Conservation (phyloP, 257 asterid genomes). For the Lycium ferocissimum region DNA sequence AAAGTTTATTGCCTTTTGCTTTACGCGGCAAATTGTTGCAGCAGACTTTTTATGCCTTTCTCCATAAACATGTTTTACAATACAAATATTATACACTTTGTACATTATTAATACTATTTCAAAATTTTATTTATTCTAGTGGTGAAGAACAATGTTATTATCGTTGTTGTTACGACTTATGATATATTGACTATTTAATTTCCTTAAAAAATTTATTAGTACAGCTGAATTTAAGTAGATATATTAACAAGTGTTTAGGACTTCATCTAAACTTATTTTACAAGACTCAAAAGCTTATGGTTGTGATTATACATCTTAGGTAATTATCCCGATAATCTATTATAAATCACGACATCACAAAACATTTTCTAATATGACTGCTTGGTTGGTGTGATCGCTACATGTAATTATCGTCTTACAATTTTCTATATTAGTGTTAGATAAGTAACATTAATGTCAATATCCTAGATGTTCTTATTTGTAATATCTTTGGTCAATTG, state of each 20-base stretch:
- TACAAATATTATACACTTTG: background rate
- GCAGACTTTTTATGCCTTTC: background rate
- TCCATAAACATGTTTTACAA: background rate
- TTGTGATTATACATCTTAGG: background rate
- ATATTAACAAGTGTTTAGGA: no score
- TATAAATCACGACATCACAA: no score
- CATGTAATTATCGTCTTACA: background rate
- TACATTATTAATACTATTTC: background rate
- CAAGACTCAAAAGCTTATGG: background rate
- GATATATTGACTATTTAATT: no score
- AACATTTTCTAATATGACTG: background rate
- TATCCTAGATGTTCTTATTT: conserved; percentile 27
- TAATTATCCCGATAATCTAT: background rate
- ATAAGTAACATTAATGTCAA: background rate
- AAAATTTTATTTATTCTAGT: no score
- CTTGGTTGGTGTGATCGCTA: no score
- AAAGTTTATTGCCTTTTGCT: conserved; percentile 6
- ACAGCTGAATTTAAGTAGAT: no score
- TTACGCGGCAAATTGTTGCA: conserved; percentile 16
- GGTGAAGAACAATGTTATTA: no score
- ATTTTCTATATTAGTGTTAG: background rate
- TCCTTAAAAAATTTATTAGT: no score
- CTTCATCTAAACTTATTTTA: no score
- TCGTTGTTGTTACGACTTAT: no score
- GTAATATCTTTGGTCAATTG: background rate